These are phyloP conservation scores for Limtongia smithiae DNA, from an alignment of 805 yeast genomes.

Conservation along the genomic window DNA sequence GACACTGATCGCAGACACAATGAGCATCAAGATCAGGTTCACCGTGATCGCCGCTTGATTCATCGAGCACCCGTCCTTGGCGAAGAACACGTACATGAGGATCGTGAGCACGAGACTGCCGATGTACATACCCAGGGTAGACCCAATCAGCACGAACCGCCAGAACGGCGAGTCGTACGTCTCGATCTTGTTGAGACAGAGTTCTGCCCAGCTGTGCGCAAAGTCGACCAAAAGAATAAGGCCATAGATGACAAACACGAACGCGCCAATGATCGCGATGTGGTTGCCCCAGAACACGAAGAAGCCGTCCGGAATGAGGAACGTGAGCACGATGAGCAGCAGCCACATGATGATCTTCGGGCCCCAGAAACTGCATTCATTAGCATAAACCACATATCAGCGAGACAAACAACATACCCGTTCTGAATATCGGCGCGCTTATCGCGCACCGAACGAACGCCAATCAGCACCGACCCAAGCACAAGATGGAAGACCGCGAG, in stretches of 20 bases:
- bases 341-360: conserved; percentile 63
- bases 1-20: conserved; percentile 68
- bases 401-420: conserved; percentile 41
- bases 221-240: conserved; percentile 86
- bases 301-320: conserved; percentile 80
- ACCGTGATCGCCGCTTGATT: conserved; percentile 82
- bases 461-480: conserved; percentile 62
- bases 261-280: conserved; percentile 78
- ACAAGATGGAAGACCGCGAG: conserved; percentile 73
- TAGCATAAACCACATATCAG: neutral
- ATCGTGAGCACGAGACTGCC: conserved; percentile 69
- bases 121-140: conserved; percentile 80
- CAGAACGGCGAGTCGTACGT: conserved; percentile 71
- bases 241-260: conserved; percentile 83
- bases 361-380: conserved; percentile 60
- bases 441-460: conserved; percentile 72
- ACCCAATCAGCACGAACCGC: conserved; percentile 77
- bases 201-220: conserved; percentile 99
- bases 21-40: conserved; percentile 61
- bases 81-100: conserved; percentile 78
- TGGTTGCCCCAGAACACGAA: conserved; percentile 89
- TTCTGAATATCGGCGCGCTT: conserved; percentile 83
- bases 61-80: conserved; percentile 77
- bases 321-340: conserved; percentile 55
- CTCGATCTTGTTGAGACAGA: conserved; percentile 86